Conservation (phyloP, 495 filamentous ascomycete genomes). For the Penicillium mononematosum region DNA sequence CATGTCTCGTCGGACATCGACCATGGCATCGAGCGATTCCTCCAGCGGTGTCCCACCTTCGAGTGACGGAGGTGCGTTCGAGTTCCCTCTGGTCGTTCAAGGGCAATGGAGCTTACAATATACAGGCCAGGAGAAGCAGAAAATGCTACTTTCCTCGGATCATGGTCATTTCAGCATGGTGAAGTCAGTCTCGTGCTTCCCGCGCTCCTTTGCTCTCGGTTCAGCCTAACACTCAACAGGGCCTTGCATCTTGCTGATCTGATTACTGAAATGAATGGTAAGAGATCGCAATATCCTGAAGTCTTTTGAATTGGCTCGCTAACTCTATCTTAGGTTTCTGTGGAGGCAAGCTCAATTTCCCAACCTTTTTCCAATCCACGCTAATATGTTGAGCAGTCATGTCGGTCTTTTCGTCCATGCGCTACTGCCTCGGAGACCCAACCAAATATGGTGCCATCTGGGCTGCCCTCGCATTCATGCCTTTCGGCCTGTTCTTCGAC, state of each 20-base stretch:
- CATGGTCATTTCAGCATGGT: conserved; percentile 78
- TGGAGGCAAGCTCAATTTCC: conserved; percentile 43
- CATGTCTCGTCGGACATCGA: conserved; percentile 49
- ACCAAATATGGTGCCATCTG: conserved; percentile 65
- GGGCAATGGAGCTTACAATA: conserved; percentile 22
- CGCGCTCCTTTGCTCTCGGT: conserved; percentile 8
- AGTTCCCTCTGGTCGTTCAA: conserved; percentile 13
- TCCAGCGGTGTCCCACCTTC: conserved; percentile 37
- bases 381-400: conserved; percentile 57
- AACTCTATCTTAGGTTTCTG: conserved; percentile 47
- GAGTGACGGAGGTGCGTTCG: conserved; percentile 42
- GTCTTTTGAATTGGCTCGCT: conserved; percentile 12
- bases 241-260: conserved; percentile 92
- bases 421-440: conserved; percentile 81
- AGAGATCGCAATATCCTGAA: conserved; percentile 1
- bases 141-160: conserved; percentile 71
- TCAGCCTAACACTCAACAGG: conserved; percentile 40
- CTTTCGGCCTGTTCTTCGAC: conserved; percentile 95
- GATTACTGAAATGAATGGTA: conserved; percentile 95
- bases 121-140: conserved; percentile 79
- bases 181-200: conserved; percentile 45
- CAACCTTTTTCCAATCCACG: conserved; percentile 7
- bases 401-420: conserved; percentile 94
- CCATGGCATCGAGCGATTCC: conserved; percentile 41
- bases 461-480: conserved; percentile 82